Conservation (phyloP, 345 rosid species). For the Aquilaria malaccensis region DNA sequence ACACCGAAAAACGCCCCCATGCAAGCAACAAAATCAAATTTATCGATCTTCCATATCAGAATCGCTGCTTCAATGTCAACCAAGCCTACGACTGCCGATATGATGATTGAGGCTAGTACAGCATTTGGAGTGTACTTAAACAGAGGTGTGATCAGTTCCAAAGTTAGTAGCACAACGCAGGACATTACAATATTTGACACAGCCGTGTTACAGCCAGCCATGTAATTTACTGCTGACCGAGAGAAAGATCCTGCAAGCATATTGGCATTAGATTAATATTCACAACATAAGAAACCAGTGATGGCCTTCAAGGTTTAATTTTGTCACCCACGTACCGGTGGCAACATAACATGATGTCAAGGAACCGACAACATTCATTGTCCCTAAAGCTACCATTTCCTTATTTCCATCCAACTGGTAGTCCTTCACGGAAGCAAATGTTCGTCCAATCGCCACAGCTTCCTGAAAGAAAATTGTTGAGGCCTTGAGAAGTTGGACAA, state of each 20-base stretch:
- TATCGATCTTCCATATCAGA: constrained; percentile 73
- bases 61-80: constrained; percentile 40
- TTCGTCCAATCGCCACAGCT: constrained; percentile 91
- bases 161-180: constrained; percentile 44
- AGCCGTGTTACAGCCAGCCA: constrained; percentile 78
- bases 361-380: constrained; percentile 92
- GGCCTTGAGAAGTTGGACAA: background rate
- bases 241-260: constrained; percentile 59
- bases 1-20: constrained; percentile 84
- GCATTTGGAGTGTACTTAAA: constrained; percentile 75
- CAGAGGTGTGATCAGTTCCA: constrained; percentile 54
- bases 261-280: background rate
- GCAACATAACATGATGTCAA: constrained; percentile 91
- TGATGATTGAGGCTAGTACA: constrained; percentile 58
- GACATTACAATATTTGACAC: constrained; percentile 84
- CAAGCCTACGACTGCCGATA: constrained; percentile 60
- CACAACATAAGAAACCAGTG: background rate
- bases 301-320: background rate
- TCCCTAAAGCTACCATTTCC: constrained; percentile 91
- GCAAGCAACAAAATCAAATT: constrained; percentile 67
- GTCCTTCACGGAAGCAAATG: constrained; percentile 88
- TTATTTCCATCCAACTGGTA: constrained; percentile 92
- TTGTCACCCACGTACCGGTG: constrained; percentile 44
- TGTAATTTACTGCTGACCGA: constrained; percentile 74
- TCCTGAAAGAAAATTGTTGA: constrained; percentile 38